Base-by-base conservation (phyloP, 176 grass and related monocot genomes). In the Carex pumila region DNA sequence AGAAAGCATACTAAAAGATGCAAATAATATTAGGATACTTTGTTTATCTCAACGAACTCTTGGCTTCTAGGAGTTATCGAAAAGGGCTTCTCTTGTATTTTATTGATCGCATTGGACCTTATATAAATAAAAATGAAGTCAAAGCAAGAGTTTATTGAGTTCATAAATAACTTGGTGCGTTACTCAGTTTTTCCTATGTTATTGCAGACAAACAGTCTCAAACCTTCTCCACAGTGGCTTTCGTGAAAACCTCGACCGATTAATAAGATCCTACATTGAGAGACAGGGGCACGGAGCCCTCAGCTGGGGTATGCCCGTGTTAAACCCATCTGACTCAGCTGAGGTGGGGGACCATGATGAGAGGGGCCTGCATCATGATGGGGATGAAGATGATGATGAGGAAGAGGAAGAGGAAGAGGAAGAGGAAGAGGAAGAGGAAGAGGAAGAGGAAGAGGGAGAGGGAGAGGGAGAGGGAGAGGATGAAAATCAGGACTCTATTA, bases 151-250 rank as follows among this genome's bases (percentile, higher is more conserved):
- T 32, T 81, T 60, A 18, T 60, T 18, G 30, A 54, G 55, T 57
- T 61, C 65, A 41, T 65, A 15, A 52, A 34, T 34, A 79, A 86
- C 14, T 65, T 68, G 60, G 19, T 56, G 34, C 7, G 49, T 67
- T 36, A 52, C 49, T 79, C 60, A 19, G 57, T 55, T 58, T 49
- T 86, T 65, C 63, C 29, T 88, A 50, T 83, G 10, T 18, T 67
- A 85, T 50, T 93, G 71, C 93, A 95, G 96, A 76, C 91, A 93
- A 89, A 99, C 91, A 21, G 96, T 99, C 61, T 99, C 96, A 58
- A 95, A 92, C 86, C 91, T 99, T 93, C 96, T 95, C 84, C 91
- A 93, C 10, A 99, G 93, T 45, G 71, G 92, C 60, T 95, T 99
- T 87, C 91, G 93, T 81, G 89, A 95, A 89, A 99, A 94, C 67